Evolutionary conservation across 2,329 filamentous ascomycete species (phyloP), one percentile per base, ranked within the genome.

Genomic region (Diplodia intermedia): DNA sequence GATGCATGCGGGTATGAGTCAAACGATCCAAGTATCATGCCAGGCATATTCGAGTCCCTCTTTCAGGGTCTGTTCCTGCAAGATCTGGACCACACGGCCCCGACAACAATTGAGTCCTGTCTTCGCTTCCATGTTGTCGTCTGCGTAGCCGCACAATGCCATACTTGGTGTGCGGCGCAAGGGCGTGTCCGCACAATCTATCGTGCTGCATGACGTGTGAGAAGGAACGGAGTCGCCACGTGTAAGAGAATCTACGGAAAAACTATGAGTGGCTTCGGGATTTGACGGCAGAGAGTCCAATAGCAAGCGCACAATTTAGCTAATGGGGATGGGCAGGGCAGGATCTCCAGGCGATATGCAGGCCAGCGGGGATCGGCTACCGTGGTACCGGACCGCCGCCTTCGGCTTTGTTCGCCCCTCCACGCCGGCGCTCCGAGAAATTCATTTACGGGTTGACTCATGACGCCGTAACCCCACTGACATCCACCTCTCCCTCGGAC

Each of bases 401-500:
- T 55, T 62, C 66, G 66, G 66, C 56, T 47, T 67, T 62, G 55
- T 54, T 67, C 66, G 55, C 66, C 55, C 66, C 55, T 53, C 55
- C 56, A 61, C 56, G 55, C 56, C 36, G 56, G 23, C 49, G 33
- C 54, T 33, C 60, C 60, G 60, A 63, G 55, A 67, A 67, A 67
- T 62, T 67, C 65, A 67, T 67, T 65, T n/a, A 62, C 50, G 66
- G 54, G 50, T 67, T 62, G 66, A 67, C 66, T 67, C 66, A 67
- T 67, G 66, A 61, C 49, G 49, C 31, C 2, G 26, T 36, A 49
- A 67, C 66, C 38, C 66, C 55, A 62, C 66, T 53, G 56, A n/a
- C 66, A 61, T 49, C 47, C 56, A 67, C 66, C 55, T 31, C 18
- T 47, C 20, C 47, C 49, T 49, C 55, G 26, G 62, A 14, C 31